A percentile compares a stretch with the other conserved stretches of the same genome.
Evolutionary conservation across 2,329 filamentous ascomycete genomes (phyloP).

Genomic region (Blastomyces parvus): DNA sequence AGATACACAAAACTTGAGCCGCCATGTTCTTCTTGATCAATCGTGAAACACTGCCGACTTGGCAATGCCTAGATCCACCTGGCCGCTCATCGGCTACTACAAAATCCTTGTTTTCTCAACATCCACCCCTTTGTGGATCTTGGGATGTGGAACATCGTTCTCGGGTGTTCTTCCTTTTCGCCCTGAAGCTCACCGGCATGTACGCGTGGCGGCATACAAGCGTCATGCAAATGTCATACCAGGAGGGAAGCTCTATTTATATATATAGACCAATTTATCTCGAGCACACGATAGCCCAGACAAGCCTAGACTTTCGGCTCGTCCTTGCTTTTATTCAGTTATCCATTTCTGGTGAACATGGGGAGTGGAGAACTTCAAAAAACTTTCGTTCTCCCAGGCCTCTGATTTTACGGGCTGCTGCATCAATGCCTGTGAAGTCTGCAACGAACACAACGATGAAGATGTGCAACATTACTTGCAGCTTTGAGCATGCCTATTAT

Average conservation of each 20-base stretch:
- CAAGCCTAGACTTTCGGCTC: too few species aligned
- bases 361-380: not conserved
- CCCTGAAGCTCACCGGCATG: not conserved
- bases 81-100: not conserved
- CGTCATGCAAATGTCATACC: not conserved
- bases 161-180: not conserved
- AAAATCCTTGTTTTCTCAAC: not conserved
- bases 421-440: not conserved
- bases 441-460: too few species aligned
- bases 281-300: not conserved
- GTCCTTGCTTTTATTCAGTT: not conserved
- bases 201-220: not conserved
- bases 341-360: not conserved
- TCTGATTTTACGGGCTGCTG: not conserved
- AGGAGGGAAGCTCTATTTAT: too few species aligned
- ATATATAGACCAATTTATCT: not conserved
- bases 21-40: too few species aligned
- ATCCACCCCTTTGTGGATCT: not conserved
- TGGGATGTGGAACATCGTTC: not conserved
- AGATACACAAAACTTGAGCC: not conserved
- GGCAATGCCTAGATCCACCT: not conserved
- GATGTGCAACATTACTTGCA: too few species aligned
- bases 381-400: not conserved
- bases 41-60: not conserved
- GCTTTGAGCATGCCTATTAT: too few species aligned